These are phyloP conservation scores for Trichoderma sp. DNA, from an alignment of 2,329 filamentous ascomycete genomes.

Conservation along the genomic window DNA sequence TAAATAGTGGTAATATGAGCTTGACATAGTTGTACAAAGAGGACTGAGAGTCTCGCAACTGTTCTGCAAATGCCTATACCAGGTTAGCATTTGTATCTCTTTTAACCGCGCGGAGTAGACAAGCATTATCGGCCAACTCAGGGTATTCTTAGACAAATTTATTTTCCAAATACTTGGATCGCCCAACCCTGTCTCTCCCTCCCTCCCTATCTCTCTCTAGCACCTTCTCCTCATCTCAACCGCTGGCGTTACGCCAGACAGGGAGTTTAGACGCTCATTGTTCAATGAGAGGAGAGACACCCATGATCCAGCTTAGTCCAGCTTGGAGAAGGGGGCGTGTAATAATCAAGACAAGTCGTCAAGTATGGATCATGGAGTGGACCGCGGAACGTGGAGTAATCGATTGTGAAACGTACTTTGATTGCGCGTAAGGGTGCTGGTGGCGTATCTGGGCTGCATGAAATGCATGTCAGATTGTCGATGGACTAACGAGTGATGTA, in stretches of 20 bases:
- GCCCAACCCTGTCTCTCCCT: neutral
- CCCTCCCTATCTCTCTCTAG: neutral
- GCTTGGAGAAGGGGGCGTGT: neutral
- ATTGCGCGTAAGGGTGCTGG: neutral
- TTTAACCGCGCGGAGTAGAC: neutral
- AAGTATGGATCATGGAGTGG: neutral
- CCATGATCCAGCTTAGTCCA: neutral
- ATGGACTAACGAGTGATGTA: slow-evolving; percentile 3
- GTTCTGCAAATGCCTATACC: neutral
- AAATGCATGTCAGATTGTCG: slow-evolving; percentile 18
- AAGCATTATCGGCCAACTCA: neutral
- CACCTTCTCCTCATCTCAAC: neutral
- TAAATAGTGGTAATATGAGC: neutral
- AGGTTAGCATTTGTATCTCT: neutral
- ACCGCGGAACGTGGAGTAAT: neutral
- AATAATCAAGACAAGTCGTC: neutral
- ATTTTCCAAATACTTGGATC: neutral
- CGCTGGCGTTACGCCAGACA: neutral
- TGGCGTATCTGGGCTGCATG: slow-evolving; percentile 6
- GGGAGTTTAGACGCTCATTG: neutral
- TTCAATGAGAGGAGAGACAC: neutral
- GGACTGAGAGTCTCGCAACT: neutral
- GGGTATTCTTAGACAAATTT: neutral
- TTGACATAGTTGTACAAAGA: neutral
- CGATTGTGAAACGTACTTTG: neutral